A percentile compares a stretch with the other conserved stretches of the same genome.
Conservation (phyloP, 495 filamentous ascomycete species). For the Penicillium herquei region DNA sequence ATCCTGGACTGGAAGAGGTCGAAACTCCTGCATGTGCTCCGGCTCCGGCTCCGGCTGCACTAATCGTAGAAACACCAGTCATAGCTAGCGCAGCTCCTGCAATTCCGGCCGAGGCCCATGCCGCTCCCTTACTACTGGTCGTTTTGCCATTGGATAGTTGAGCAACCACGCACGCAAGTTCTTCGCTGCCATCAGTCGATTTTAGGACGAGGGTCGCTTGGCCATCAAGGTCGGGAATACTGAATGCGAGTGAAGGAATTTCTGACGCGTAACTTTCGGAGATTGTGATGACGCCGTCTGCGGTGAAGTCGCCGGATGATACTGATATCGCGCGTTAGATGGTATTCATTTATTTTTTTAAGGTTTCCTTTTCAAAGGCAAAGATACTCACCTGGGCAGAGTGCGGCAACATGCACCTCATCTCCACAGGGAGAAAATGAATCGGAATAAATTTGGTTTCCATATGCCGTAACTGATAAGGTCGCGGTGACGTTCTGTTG, state of each 20-base stretch:
- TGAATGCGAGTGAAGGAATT: conserved; percentile 90
- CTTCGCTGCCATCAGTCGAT: conserved; percentile 53
- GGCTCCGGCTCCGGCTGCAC: conserved; percentile 47
- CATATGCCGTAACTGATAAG: conserved; percentile 82
- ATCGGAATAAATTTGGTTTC: conserved; percentile 75
- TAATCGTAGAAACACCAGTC: conserved; percentile 68
- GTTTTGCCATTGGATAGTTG: conserved; percentile 85
- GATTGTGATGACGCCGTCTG: conserved; percentile 66
- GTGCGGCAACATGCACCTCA: conserved; percentile 60
- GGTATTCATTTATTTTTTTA: background rate
- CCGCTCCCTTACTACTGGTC: conserved; percentile 66
- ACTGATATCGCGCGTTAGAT: conserved; percentile 45
- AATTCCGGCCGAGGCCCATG: conserved; percentile 81
- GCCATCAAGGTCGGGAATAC: conserved; percentile 86
- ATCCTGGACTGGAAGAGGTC: conserved; percentile 73
- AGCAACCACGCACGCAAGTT: conserved; percentile 82
- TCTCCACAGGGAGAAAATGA: conserved; percentile 77
- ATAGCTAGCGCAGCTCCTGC: conserved; percentile 81
- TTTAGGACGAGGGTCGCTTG: conserved; percentile 76
- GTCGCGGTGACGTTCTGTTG: conserved; percentile 78
- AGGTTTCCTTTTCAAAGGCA: background rate
- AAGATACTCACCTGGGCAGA: conserved; percentile 74
- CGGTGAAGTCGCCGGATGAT: conserved; percentile 69
- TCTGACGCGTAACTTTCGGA: conserved; percentile 65
- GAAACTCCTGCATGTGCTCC: conserved; percentile 59